phyloP scores from a whole-genome alignment of 2,329 filamentous ascomycete genomes.

The Fusarium nematophilum region DNA sequence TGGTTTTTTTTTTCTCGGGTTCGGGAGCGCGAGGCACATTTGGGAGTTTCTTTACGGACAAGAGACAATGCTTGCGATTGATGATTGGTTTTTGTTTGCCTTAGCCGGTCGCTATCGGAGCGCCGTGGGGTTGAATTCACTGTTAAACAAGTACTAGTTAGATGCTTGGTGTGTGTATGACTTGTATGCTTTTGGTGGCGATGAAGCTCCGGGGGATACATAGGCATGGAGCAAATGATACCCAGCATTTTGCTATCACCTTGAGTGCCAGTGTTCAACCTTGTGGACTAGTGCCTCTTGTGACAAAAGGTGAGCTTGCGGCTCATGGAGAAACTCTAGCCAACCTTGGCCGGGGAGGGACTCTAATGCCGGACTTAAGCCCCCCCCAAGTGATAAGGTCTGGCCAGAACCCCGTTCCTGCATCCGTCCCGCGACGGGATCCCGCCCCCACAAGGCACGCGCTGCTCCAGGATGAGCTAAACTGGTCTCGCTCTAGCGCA shows the following conservation, averaged over 20 bases:
- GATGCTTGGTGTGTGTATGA: slow-evolving; percentile 31
- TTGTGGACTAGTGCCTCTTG: too few species aligned
- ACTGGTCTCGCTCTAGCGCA: not conserved
- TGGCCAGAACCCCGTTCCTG: slow-evolving; percentile 30
- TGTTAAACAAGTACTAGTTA: slow-evolving; percentile 27
- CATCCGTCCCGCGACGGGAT: slow-evolving; percentile 38
- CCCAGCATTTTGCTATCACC: slow-evolving; percentile 39
- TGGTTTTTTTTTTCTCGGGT: slow-evolving; percentile 5
- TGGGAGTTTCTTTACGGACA: slow-evolving; percentile 24
- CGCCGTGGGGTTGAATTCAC: slow-evolving; percentile 14
- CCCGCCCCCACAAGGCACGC: slow-evolving; percentile 35
- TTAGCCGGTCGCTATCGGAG: slow-evolving; percentile 22
- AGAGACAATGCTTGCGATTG: slow-evolving; percentile 27
- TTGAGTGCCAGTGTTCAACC: not conserved
- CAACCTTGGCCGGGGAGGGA: slow-evolving; percentile 1
- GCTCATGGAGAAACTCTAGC: not conserved
- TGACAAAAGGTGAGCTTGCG: too few species aligned
- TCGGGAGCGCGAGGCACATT: slow-evolving; percentile 8
- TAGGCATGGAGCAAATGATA: slow-evolving; percentile 42
- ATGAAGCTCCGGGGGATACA: slow-evolving; percentile 33
- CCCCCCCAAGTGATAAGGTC: too few species aligned
- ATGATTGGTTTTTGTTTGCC: slow-evolving; percentile 24
- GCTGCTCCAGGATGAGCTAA: slow-evolving; percentile 16
- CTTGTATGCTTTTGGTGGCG: slow-evolving; percentile 19
- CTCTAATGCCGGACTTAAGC: slow-evolving; percentile 1